These are phyloP conservation scores for Quillaja saponaria DNA, from an alignment of 306 rosid species.

Conservation along the genomic window DNA sequence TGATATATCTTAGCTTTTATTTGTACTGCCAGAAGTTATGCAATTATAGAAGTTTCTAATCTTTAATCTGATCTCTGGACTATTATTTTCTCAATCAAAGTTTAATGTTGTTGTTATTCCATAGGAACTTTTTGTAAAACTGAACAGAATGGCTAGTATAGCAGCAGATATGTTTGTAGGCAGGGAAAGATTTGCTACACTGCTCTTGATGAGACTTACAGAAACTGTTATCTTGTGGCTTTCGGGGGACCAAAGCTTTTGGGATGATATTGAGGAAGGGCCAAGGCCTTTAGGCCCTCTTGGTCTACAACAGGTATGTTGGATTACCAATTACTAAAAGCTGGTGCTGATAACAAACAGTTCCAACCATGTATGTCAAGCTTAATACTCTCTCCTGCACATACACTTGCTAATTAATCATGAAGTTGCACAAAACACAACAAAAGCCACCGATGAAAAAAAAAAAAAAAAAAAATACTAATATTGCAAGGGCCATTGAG, in stretches of 20 bases:
- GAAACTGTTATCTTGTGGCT: conserved; percentile 98
- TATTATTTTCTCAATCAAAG: conserved; percentile 18
- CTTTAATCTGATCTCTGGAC: not conserved
- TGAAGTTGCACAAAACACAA: no score
- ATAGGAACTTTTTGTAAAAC: conserved; percentile 87
- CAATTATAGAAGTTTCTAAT: not conserved
- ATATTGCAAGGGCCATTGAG: no score
- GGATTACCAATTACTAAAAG: not conserved
- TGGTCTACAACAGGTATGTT: conserved; percentile 85
- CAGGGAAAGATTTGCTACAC: conserved; percentile 86
- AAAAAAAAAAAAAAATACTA: no score
- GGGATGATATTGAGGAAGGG: conserved; percentile 99
- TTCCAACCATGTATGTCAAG: no score
- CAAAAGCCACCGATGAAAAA: no score
- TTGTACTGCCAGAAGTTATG: not conserved
- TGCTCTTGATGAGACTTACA: conserved; percentile 95
- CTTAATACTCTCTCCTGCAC: no score
- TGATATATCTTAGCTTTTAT: not conserved
- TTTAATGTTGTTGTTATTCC: conserved; percentile 36
- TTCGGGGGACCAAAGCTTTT: conserved; percentile 93
- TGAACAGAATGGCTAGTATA: conserved; percentile 81
- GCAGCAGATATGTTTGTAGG: conserved; percentile 98
- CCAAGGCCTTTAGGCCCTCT: conserved; percentile 87
- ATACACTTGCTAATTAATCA: no score
- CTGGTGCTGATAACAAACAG: not conserved